Conservation (phyloP, 208 protist genomes). For the Strigomonas culicis region DNA sequence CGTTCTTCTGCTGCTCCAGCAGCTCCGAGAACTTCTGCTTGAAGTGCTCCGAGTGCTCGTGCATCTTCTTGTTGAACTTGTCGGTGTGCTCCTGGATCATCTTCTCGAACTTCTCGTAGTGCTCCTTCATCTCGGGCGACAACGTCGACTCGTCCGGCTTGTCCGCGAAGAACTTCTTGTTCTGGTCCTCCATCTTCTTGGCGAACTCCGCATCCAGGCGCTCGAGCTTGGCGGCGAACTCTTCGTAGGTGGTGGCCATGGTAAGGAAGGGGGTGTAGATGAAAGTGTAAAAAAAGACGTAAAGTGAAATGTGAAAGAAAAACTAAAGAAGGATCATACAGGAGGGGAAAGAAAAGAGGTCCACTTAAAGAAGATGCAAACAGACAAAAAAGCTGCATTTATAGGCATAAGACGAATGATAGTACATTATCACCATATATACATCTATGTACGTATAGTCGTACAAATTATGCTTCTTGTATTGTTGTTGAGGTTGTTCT, state of each 20-base stretch:
- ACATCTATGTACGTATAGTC: no score
- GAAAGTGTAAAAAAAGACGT: conserved; percentile 4
- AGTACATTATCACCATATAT: no score
- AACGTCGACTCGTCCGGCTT: conserved; percentile 87
- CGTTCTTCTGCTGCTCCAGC: conserved; percentile 91
- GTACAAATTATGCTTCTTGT: no score
- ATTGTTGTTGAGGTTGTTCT: no score
- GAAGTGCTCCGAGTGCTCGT: conserved; percentile 90
- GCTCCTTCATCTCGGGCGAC: conserved; percentile 90
- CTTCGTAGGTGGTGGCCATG: conserved; percentile 87
- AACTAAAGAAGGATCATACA: conserved; percentile 4
- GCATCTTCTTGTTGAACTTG: conserved; percentile 93
- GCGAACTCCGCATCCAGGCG: conserved; percentile 87
- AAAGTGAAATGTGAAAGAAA: conserved; percentile 12
- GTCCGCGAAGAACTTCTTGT: conserved; percentile 91
- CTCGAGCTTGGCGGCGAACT: conserved; percentile 88
- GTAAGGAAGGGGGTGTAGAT: conserved; percentile 4
- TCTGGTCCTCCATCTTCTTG: conserved; percentile 92
- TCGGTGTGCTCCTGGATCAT: conserved; percentile 92
- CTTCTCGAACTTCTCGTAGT: conserved; percentile 92
- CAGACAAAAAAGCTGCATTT: no score
- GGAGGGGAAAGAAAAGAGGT: not conserved
- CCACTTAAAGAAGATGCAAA: no score
- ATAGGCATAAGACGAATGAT: no score
- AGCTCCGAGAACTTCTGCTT: conserved; percentile 89